phyloP scores from a whole-genome alignment of 345 rosid genomes.

The Excoecaria agallocha region DNA sequence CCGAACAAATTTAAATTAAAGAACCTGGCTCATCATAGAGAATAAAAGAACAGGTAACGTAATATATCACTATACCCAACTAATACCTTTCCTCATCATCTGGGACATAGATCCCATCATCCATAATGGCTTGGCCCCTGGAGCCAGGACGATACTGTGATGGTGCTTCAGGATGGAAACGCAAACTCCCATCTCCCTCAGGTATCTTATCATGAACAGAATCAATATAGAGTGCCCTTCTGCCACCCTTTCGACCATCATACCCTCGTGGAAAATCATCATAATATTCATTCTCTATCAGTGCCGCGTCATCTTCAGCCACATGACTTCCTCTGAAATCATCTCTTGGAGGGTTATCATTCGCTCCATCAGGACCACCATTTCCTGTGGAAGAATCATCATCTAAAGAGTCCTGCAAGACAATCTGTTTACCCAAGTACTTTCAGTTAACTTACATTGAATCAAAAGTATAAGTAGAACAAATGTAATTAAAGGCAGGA shows the following conservation, averaged over 20 bases:
- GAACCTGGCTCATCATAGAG: background rate
- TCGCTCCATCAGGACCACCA: conserved; percentile 33
- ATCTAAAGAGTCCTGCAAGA: conserved; percentile 59
- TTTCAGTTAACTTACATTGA: conserved; percentile 26
- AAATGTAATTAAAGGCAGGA: conserved; percentile 18
- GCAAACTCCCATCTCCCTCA: conserved; percentile 42
- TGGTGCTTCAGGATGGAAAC: conserved; percentile 31
- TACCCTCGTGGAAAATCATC: conserved; percentile 36
- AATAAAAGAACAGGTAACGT: background rate
- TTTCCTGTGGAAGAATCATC: conserved; percentile 54
- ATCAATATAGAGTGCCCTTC: conserved; percentile 27
- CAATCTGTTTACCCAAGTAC: conserved; percentile 60
- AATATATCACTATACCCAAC: background rate
- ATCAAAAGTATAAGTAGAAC: background rate
- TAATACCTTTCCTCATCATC: conserved; percentile 49
- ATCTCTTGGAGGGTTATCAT: conserved; percentile 37
- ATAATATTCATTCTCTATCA: conserved; percentile 32
- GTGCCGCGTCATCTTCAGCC: conserved; percentile 36
- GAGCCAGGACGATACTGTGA: conserved; percentile 33
- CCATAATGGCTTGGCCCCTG: conserved; percentile 34
- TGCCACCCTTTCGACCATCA: conserved; percentile 33
- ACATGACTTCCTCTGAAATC: conserved; percentile 36
- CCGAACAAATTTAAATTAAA: background rate
- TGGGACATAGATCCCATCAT: conserved; percentile 36
- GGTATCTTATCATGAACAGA: conserved; percentile 40